phyloP scores from a whole-genome alignment of 2,329 filamentous ascomycete species.

The Paraphaeosphaeria minitans region DNA sequence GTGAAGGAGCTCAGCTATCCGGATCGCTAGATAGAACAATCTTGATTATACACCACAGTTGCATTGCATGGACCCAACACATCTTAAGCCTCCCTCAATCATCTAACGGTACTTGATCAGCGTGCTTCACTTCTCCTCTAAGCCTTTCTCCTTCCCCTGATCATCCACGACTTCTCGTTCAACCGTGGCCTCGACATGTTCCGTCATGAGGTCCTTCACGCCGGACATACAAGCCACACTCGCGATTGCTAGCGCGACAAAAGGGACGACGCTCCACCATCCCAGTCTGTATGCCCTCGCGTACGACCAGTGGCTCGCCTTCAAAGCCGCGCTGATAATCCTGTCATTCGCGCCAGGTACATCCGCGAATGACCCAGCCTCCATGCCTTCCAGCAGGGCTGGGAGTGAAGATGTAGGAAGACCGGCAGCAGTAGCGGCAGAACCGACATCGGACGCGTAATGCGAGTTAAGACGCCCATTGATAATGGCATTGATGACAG shows the following conservation, averaged over 20 bases:
- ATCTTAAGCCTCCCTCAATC: background rate
- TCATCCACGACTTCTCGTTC: slow-evolving; percentile 21
- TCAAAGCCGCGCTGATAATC: slow-evolving; percentile 28
- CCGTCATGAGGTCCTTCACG: slow-evolving; percentile 36
- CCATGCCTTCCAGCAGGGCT: slow-evolving; percentile 28
- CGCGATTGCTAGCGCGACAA: slow-evolving; percentile 34
- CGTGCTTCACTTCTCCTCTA: background rate
- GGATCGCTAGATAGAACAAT: background rate
- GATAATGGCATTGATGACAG: slow-evolving; percentile 38
- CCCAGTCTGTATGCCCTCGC: slow-evolving; percentile 36
- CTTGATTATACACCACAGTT: background rate
- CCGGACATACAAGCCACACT: slow-evolving; percentile 34
- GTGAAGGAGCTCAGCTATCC: background rate
- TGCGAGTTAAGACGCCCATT: slow-evolving; percentile 30
- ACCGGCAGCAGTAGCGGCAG: slow-evolving; percentile 30
- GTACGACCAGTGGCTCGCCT: slow-evolving; percentile 38
- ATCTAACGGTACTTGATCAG: too few species aligned
- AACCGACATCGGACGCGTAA: slow-evolving; percentile 25
- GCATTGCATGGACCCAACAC: background rate
- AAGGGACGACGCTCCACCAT: slow-evolving; percentile 40
- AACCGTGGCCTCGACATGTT: slow-evolving; percentile 40
- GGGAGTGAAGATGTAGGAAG: slow-evolving; percentile 26
- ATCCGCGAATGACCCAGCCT: slow-evolving; percentile 17
- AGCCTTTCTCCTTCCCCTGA: slow-evolving; percentile 20
- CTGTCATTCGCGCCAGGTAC: slow-evolving; percentile 23